These are phyloP conservation scores for Saturnispora bothae DNA, from an alignment of 805 yeast species.

Conservation along the genomic window DNA sequence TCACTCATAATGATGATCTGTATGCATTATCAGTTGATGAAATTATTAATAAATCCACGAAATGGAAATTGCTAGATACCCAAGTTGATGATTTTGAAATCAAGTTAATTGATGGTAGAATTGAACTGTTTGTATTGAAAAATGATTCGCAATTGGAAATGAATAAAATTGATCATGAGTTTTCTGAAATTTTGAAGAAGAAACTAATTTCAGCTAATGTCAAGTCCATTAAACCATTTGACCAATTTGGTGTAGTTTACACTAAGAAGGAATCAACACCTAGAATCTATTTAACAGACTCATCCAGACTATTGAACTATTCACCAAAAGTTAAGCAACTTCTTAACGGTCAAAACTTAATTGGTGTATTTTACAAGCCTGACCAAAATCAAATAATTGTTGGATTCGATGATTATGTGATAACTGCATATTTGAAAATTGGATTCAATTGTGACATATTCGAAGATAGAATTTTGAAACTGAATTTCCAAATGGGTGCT, in stretches of 20 bases:
- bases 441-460: constrained; percentile 7
- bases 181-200: neutral
- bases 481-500: neutral
- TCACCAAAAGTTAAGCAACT: neutral
- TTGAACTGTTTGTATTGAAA: constrained; percentile 1
- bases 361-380: constrained; percentile 1
- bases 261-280: constrained; percentile 1
- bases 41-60: constrained; percentile 3
- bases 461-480: constrained; percentile 6
- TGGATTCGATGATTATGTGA: neutral
- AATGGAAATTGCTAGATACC: constrained; percentile 5
- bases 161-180: neutral
- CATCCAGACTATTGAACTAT: constrained; percentile 1
- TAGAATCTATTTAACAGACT: neutral
- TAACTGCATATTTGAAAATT: constrained; percentile 4
- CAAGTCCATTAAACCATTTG: constrained; percentile 1
- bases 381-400: constrained; percentile 7
- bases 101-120: neutral
- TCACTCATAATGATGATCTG: constrained; percentile 2
- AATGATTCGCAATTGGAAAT: neutral
- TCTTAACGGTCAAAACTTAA: constrained; percentile 1
- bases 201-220: neutral
- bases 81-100: constrained; percentile 1
- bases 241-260: constrained; percentile 3
- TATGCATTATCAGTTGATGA: constrained; percentile 2